phyloP scores from a whole-genome alignment of 2,329 filamentous ascomycete genomes.

The Diaporthe caulivora region DNA sequence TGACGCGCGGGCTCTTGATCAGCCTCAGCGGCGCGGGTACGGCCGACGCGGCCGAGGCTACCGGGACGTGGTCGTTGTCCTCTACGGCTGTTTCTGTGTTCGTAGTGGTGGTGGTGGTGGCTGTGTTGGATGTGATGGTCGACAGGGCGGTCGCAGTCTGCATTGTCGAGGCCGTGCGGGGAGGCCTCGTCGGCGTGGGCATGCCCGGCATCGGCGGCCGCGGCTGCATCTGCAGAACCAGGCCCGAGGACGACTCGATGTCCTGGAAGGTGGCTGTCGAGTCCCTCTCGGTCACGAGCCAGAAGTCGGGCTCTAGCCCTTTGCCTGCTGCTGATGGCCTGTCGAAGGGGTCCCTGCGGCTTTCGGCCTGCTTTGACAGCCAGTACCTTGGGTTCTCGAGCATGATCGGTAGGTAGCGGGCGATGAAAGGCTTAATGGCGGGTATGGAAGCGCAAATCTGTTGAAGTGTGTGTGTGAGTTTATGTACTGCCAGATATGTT shows the following conservation, averaged over 20 bases:
- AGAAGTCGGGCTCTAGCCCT: slow-evolving; percentile 32
- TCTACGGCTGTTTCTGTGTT: not conserved
- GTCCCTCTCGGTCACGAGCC: slow-evolving; percentile 22
- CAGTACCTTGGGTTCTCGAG: slow-evolving; percentile 39
- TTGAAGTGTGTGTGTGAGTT: not conserved
- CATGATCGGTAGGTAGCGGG: slow-evolving; percentile 50
- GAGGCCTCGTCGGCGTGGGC: slow-evolving; percentile 34
- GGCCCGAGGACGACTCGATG: slow-evolving; percentile 6
- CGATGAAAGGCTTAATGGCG: slow-evolving; percentile 59
- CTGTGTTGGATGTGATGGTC: not conserved
- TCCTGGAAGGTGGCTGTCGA: slow-evolving; percentile 29
- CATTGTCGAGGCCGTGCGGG: slow-evolving; percentile 16
- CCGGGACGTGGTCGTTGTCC: not conserved
- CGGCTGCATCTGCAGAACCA: slow-evolving; percentile 32
- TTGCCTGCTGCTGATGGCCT: slow-evolving; percentile 14
- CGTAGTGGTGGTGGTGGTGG: not conserved
- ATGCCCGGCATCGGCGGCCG: slow-evolving; percentile 21
- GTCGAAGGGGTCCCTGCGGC: slow-evolving; percentile 15
- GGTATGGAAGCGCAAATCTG: slow-evolving; percentile 60
- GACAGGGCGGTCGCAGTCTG: not conserved
- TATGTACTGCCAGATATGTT: not conserved
- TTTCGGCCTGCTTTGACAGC: slow-evolving; percentile 27
- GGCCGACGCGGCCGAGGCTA: not conserved
- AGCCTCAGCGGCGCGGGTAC: slow-evolving; percentile 7
- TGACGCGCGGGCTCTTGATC: slow-evolving; percentile 47